A percentile compares a stretch with the other conserved stretches of the same genome.
Conservation (phyloP, 208 protist genomes). For the Wallacemonas rigidus region DNA sequence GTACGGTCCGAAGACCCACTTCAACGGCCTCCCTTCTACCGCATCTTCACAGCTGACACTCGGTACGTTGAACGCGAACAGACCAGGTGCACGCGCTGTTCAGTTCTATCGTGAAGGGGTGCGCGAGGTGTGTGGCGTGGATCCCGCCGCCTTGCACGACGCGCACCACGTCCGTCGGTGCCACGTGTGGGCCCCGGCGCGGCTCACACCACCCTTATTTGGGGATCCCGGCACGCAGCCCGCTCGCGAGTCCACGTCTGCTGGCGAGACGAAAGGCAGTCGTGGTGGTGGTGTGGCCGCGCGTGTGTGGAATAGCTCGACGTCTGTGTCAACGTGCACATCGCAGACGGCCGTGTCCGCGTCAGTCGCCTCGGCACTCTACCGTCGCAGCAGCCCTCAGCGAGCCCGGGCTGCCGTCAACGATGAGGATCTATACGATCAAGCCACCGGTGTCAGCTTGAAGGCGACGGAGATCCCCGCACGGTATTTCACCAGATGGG, state of each 20-base stretch:
- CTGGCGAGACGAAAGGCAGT: constrained; percentile 1
- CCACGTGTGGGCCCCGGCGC: constrained; percentile 9
- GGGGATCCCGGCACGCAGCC: neutral
- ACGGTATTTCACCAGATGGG: constrained; percentile 16
- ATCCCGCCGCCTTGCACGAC: constrained; percentile 19
- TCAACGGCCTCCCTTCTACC: constrained; percentile 4
- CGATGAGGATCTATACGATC: constrained; percentile 24
- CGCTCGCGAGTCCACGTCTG: constrained; percentile 16
- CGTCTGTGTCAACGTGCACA: neutral
- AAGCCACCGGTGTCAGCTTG: constrained; percentile 16
- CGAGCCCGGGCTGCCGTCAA: neutral
- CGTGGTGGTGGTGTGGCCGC: neutral
- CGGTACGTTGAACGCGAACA: neutral
- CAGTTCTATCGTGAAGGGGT: constrained; percentile 20
- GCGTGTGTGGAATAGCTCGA: neutral
- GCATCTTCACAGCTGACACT: neutral
- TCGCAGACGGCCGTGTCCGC: neutral
- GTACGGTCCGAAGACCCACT: constrained; percentile 13
- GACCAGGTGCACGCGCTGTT: neutral
- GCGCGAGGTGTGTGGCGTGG: constrained; percentile 21
- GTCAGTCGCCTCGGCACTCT: neutral
- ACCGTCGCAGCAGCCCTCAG: neutral
- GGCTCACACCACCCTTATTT: neutral
- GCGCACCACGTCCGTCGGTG: constrained; percentile 21
- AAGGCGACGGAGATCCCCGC: constrained; percentile 30